Conservation (phyloP, 768 basidiomycete genomes). For the Lentinus tigrinus region DNA sequence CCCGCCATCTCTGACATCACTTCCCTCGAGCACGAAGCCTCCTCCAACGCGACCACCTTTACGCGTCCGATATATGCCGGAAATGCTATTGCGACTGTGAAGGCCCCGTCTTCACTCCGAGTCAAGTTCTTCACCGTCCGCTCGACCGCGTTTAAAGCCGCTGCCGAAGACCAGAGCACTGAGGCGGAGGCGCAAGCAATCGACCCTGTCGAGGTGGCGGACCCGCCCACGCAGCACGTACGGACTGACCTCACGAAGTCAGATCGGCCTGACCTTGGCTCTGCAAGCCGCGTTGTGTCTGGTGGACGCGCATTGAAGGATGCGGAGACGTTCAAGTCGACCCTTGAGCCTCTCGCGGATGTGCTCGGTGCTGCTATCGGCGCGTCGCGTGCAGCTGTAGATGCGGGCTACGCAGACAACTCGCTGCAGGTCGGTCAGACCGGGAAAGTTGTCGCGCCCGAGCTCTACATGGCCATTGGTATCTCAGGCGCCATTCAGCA, state of each 20-base stretch:
- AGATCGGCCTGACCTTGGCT: conserved; percentile 88
- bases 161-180: conserved; percentile 45
- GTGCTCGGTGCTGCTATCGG: conserved; percentile 93
- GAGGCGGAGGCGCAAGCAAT: conserved; percentile 61
- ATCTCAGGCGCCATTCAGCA: conserved; percentile 99
- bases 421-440: conserved; percentile 99
- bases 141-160: conserved; percentile 83
- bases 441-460: conserved; percentile 96
- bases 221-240: conserved; percentile 60
- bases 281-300: conserved; percentile 86
- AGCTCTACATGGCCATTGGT: conserved; percentile 93
- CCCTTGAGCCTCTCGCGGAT: conserved; percentile 90
- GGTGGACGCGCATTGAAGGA: conserved; percentile 95
- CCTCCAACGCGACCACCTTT: conserved; percentile 79
- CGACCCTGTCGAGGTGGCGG: conserved; percentile 60
- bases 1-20: conserved; percentile 92
- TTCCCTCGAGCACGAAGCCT: conserved; percentile 68
- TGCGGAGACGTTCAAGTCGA: conserved; percentile 85
- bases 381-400: conserved; percentile 97
- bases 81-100: conserved; percentile 93
- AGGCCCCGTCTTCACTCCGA: conserved; percentile 69
- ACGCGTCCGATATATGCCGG: conserved; percentile 97
- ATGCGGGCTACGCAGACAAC: conserved; percentile 97
- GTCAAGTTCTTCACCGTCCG: conserved; percentile 96
- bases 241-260: conserved; percentile 82